A percentile compares a stretch with the other conserved stretches of the same genome.
Conservation (phyloP, 768 basidiomycete genomes). For the Leucosporidium yakuticum region DNA sequence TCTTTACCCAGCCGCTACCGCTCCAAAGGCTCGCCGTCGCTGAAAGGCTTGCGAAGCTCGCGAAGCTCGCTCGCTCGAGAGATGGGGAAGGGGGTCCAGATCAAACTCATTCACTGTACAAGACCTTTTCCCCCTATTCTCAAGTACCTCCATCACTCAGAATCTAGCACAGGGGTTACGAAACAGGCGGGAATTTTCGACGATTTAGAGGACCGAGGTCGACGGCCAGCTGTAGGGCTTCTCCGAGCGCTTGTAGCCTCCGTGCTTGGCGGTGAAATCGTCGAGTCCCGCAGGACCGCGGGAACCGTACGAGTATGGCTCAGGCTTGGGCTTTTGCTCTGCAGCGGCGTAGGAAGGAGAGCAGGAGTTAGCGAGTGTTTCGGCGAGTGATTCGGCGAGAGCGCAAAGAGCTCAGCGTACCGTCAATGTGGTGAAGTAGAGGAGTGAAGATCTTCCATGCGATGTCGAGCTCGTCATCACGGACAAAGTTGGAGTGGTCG, state of each 20-base stretch:
- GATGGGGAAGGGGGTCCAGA: too few relatives aligned
- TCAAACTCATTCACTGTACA: too few relatives aligned
- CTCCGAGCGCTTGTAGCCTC: constrained; percentile 29
- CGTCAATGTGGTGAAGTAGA: constrained; percentile 33
- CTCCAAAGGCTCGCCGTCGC: too few relatives aligned
- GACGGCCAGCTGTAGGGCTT: constrained; percentile 30
- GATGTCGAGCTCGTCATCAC: constrained; percentile 91
- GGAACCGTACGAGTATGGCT: constrained; percentile 83
- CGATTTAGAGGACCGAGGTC: constrained; percentile 27
- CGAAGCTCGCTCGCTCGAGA: too few relatives aligned
- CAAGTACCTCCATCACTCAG: too few relatives aligned
- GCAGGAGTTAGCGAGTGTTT: constrained; percentile 41
- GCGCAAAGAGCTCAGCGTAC: not conserved
- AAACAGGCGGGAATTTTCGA: not conserved
- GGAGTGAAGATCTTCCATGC: constrained; percentile 98
- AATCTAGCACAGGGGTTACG: too few relatives aligned
- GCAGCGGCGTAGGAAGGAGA: constrained; percentile 43
- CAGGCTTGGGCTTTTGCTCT: constrained; percentile 60
- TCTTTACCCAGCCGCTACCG: too few relatives aligned
- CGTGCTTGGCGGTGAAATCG: constrained; percentile 65
- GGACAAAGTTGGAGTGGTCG: constrained; percentile 99
- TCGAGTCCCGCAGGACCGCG: constrained; percentile 86
- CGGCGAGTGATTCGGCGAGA: too few relatives aligned
- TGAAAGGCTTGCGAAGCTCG: too few relatives aligned
- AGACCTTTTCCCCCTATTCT: too few relatives aligned